Evolutionary conservation across 2,329 filamentous ascomycete species (phyloP).

Genomic region (Sporothrix phasma): DNA sequence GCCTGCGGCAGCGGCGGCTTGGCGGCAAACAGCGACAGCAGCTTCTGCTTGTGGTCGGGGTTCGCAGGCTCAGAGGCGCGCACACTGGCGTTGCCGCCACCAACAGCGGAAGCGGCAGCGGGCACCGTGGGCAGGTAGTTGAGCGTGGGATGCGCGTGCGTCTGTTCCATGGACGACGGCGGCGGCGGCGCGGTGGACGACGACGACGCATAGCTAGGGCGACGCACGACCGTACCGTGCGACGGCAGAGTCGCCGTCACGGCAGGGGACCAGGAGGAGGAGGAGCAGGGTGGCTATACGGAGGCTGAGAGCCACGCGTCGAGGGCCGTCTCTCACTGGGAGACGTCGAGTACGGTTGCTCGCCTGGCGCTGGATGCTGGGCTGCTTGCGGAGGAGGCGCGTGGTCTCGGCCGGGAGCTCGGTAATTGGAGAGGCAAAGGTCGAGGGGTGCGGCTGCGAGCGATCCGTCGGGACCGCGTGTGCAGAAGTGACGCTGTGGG

Average conservation of each 20-base stretch:
- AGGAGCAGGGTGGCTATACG: background rate
- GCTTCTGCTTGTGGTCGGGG: slow-evolving; percentile 35
- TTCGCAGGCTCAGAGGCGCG: slow-evolving; percentile 18
- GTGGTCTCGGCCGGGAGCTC: slow-evolving; percentile 11
- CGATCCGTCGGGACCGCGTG: background rate
- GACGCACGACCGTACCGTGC: background rate
- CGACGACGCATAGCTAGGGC: slow-evolving; percentile 14
- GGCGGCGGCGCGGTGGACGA: background rate
- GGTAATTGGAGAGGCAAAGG: background rate
- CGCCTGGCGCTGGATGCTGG: background rate
- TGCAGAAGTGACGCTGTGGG: background rate
- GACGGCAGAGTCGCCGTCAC: background rate
- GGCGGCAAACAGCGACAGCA: slow-evolving; percentile 54
- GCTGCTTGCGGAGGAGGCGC: background rate
- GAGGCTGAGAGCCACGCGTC: slow-evolving; percentile 1
- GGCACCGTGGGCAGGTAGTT: background rate
- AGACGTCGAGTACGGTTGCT: slow-evolving; percentile 2
- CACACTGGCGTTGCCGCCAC: slow-evolving; percentile 23
- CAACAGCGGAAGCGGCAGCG: too few relatives aligned
- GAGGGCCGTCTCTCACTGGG: slow-evolving; percentile 8
- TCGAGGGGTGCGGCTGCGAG: background rate
- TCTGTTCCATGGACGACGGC: background rate
- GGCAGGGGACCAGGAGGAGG: too few relatives aligned
- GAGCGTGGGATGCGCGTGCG: background rate
- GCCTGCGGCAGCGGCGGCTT: background rate